Base-by-base conservation (phyloP, 106 monocot species). In the Gastrodia elata region DNA sequence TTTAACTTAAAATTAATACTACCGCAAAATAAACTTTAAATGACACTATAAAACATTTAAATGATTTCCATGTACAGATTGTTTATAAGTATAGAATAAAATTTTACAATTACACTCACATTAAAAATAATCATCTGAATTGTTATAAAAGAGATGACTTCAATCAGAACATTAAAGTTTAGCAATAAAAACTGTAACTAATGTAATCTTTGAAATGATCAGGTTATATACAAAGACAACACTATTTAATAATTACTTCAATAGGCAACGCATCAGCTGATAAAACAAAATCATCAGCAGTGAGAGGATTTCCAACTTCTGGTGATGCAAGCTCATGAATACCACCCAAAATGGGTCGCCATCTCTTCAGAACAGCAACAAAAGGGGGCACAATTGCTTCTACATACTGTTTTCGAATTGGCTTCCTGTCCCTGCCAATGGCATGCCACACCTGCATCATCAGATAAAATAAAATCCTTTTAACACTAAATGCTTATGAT, bases 241-340 rank as follows among this genome's bases (percentile, higher is more conserved):
- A 61, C 14, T 24, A 28, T 34, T 26, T 61, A 16, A 5, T 72
- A 73, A 11, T 69, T 81, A 98, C 98, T 91, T 98, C 98, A 81
- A 89, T 58, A 39, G 98, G 98, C 36, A 98, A 58, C 8, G 85
- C 79, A 80, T 98, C 98, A 68, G 98, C 93, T 59, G 93, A 91
- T 73, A 93, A 83, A 73, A 91, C 86, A 49, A 81, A 84, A 78
- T 98, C 93, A 85, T 98, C 98, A 42, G 75, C 83, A 55, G 84
- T 77, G 49, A 98, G 82, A 22, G 98, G 98, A 84, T 98, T 98
- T 77, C 87, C 83, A 49, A 83, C 85, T 77, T 98, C 93, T 38
- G 88, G 78, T 38, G 98, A 98, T 68, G 91, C 91, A 70, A 98
- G 86, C 64, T 98, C 98, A 87, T 91, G 98, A 81, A 98, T 91